A percentile compares a stretch with the other conserved stretches of the same genome.
Evolutionary conservation across 2,329 filamentous ascomycete genomes (phyloP).

Genomic region (Sporothrix brunneoviolacea): DNA sequence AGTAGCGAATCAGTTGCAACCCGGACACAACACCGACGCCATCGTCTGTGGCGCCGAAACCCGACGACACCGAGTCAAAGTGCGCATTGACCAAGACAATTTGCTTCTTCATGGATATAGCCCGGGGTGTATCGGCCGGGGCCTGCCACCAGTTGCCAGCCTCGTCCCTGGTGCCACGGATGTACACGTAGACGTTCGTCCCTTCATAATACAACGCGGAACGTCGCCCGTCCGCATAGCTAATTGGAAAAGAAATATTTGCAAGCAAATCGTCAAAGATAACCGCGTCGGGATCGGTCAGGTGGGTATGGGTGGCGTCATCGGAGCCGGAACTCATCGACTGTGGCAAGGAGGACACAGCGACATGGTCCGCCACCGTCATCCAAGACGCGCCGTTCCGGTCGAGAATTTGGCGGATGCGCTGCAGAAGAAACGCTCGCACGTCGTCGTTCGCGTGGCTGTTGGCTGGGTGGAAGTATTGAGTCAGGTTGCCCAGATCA

Average conservation of each 20-base stretch:
- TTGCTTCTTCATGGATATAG: constrained; percentile 44
- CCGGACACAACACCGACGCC: constrained; percentile 83
- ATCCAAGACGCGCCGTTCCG: constrained; percentile 48
- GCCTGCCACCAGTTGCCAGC: constrained; percentile 64
- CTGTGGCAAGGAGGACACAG: neutral
- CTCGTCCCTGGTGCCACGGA: constrained; percentile 72
- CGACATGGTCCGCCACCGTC: constrained; percentile 26
- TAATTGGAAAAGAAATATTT: constrained; percentile 63
- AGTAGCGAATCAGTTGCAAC: constrained; percentile 81
- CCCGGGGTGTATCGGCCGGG: constrained; percentile 21
- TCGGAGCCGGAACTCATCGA: neutral
- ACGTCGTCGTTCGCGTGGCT: constrained; percentile 76
- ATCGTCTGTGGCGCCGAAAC: constrained; percentile 89
- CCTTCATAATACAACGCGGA: constrained; percentile 76
- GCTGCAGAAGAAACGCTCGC: constrained; percentile 64
- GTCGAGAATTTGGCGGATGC: constrained; percentile 63
- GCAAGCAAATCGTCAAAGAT: constrained; percentile 74
- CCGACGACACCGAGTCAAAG: constrained; percentile 84
- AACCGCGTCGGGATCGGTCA: constrained; percentile 29
- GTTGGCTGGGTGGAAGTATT: constrained; percentile 81
- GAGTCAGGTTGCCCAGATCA: constrained; percentile 70
- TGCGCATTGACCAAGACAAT: constrained; percentile 92
- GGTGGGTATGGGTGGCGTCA: neutral
- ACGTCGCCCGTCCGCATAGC: constrained; percentile 24
- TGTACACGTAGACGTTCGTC: constrained; percentile 86